Percentiles rank a stretch among this genome's conserved stretches.
Conservation (phyloP, 495 filamentous ascomycete species). For the Podospora pseudopauciseta region DNA sequence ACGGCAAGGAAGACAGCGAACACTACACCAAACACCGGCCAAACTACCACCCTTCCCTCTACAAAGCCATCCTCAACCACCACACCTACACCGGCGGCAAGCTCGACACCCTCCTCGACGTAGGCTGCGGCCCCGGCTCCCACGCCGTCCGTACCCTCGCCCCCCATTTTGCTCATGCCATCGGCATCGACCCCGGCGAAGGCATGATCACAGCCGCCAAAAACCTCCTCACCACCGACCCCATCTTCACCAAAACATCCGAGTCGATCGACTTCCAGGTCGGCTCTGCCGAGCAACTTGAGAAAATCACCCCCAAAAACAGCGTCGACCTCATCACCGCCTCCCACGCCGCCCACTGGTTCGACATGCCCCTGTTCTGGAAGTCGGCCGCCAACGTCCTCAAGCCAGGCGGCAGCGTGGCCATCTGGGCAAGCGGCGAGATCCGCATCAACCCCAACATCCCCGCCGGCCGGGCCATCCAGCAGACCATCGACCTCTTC, state of each 20-base stretch:
- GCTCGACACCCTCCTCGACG: constrained; percentile 47
- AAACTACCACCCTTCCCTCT: constrained; percentile 17
- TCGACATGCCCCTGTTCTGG: constrained; percentile 61
- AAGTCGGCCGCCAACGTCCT: constrained; percentile 52
- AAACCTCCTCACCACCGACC: constrained; percentile 12
- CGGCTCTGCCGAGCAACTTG: constrained; percentile 41
- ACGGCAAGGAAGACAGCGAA: constrained; percentile 14
- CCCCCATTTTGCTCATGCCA: constrained; percentile 42
- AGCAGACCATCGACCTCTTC: constrained; percentile 15
- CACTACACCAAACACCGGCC: constrained; percentile 17
- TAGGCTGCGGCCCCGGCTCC: constrained; percentile 54
- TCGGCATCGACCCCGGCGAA: constrained; percentile 51
- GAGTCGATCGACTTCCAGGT: constrained; percentile 41
- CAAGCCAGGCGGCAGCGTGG: constrained; percentile 54
- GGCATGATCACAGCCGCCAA: constrained; percentile 51
- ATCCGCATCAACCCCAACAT: constrained; percentile 28
- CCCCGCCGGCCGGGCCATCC: constrained; percentile 33
- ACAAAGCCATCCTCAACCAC: constrained; percentile 39
- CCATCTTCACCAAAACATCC: constrained; percentile 11
- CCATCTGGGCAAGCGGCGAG: constrained; percentile 49
- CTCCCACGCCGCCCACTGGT: constrained; percentile 58
- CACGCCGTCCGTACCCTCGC: constrained; percentile 40
- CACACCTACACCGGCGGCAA: constrained; percentile 50
- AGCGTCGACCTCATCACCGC: constrained; percentile 53
- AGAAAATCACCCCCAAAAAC: constrained; percentile 21